Evolutionary conservation across 257 asterid species (phyloP).

Genomic region (Marsdenia floribunda): DNA sequence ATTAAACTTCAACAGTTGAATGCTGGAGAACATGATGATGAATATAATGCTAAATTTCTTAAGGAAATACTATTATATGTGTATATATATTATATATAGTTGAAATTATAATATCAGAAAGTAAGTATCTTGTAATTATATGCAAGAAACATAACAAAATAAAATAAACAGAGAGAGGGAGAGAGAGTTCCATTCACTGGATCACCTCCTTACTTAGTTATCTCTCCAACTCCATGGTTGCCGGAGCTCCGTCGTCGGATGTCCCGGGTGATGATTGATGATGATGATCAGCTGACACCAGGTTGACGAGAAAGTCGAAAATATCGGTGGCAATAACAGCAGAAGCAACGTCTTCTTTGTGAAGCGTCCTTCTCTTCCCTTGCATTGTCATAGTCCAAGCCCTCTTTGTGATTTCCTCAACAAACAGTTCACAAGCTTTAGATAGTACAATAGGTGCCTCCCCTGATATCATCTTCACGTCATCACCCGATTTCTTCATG

Average conservation of each 20-base stretch:
- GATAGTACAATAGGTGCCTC: conserved; percentile 78
- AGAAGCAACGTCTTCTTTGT: conserved; percentile 66
- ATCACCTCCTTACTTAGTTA: not conserved
- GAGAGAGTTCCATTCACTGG: not conserved
- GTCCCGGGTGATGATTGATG: not conserved
- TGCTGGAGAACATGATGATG: too few relatives aligned
- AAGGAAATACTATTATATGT: too few relatives aligned
- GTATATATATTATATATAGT: not conserved
- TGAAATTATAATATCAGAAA: not conserved
- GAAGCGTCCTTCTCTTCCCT: conserved; percentile 62
- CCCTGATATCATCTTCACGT: conserved; percentile 78
- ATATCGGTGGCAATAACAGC: conserved; percentile 65
- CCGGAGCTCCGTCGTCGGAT: not conserved
- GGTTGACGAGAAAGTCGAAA: conserved; percentile 60
- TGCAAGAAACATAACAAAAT: not conserved
- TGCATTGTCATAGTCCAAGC: conserved; percentile 58
- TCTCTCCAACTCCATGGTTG: conserved; percentile 12
- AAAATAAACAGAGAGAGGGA: too few relatives aligned
- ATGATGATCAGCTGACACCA: conserved; percentile 29
- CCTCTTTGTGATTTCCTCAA: conserved; percentile 55
- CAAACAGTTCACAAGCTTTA: conserved; percentile 72
- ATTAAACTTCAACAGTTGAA: too few relatives aligned
- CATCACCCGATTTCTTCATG: conserved; percentile 68
- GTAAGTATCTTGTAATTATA: not conserved
- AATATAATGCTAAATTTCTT: too few relatives aligned